Evolutionary conservation across 768 basidiomycete genomes (phyloP), one percentile per base, ranked within the genome.

Genomic region (Lentinula lateritia): DNA sequence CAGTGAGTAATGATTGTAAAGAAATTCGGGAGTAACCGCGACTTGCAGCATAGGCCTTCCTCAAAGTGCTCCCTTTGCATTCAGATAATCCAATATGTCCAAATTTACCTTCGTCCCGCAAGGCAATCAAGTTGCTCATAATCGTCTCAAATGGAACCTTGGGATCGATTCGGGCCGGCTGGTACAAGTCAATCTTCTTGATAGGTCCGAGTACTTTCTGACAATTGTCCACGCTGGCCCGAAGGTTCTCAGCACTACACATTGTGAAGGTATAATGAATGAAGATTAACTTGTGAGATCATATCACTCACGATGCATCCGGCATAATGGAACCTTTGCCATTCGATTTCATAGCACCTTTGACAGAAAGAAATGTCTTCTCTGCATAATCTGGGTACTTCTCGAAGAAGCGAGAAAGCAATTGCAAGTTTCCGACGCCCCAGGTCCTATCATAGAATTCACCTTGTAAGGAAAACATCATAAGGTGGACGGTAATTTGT

Each of bases 111-210:
- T 52, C 50, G 15, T 52, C n/a, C 6, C 28, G 50, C 32, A 52
- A 13, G 5, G 67, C 73, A 23, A 70, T 71, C n/a, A 88, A 74
- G 9, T 69, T 72, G 52, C 67, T 64, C 50, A 78, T 72, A 3
- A 69, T 66, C 5, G 80, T 75, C 69, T 86, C 85, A 61, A 86
- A 67, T 0, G 78, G 60, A 9, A 73, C 63, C 1, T 70, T 74
- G 3, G 66, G 64, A 36, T 83, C 81, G 20, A 80, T 70, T 3
- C 82, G 74, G 1, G 83, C 80, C 36, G 71, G 68, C 67, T 86
- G 70, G 69, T 82, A 89, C 5, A 88, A 67, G 68, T 89, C 87
- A 61, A 87, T 66, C 59, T 73, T 78, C 71, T 82, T 83, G 56
- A 73, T 79, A 35, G 77, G 77, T 3, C 80, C 75, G 5, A 86